Percentiles rank a stretch among this genome's conserved stretches.
Conservation (phyloP, 371 early-diverging fungal genomes). For the Mucor circinelloides region DNA sequence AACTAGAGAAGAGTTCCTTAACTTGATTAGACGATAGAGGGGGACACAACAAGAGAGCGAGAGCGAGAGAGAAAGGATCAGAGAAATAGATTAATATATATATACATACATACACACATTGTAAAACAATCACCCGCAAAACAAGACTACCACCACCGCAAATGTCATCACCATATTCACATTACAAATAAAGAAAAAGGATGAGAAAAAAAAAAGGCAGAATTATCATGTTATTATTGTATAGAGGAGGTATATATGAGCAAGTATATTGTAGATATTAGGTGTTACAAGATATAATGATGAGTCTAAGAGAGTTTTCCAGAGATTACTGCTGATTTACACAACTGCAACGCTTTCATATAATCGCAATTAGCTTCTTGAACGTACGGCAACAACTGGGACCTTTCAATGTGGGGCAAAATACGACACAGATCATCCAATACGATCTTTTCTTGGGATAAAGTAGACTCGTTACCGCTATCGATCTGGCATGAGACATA, state of each 20-base stretch:
- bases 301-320: conserved; percentile 26
- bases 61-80: neutral
- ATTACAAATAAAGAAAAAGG: neutral
- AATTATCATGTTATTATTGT: conserved; percentile 4
- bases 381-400: conserved; percentile 23
- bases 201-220: neutral
- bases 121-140: conserved; percentile 1
- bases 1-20: conserved; percentile 96
- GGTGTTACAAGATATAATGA: neutral
- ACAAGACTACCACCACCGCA: neutral
- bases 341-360: conserved; percentile 34
- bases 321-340: conserved; percentile 30
- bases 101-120: conserved; percentile 4
- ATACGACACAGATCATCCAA: conserved; percentile 37
- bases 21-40: conserved; percentile 59
- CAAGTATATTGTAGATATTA: neutral
- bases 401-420: conserved; percentile 35
- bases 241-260: neutral
- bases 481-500: neutral
- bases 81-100: neutral
- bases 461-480: conserved; percentile 3
- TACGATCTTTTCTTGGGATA: conserved; percentile 19
- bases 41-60: neutral
- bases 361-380: conserved; percentile 39
- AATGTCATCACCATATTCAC: neutral